Evolutionary conservation across 1,284 basidiomycete genomes (phyloP), one percentile per base, ranked within the genome.

Genomic region (Trichosporon sp.): DNA sequence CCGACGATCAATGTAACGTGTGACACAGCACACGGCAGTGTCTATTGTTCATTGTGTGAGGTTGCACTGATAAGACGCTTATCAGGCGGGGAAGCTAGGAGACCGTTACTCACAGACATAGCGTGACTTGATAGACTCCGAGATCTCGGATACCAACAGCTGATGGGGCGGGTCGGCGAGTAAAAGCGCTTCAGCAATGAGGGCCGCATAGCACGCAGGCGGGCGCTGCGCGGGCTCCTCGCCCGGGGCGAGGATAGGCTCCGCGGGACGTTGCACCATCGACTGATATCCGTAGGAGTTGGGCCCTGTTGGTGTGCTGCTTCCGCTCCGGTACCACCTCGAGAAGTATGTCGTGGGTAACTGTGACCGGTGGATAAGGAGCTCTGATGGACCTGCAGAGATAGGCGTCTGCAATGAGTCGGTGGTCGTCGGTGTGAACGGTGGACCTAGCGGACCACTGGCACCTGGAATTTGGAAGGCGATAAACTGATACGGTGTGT

Each of bases 181-280:
- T 2, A 80, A 66, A 5, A 80, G 66, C 3, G 78, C 78, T 60
- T 79, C 77, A 25, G 77, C 79, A 46, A 80, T 80, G 60, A 80
- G 69, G 1, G 77, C 77, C 6, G 78, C 77, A 58, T 79, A 80
- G 14, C 75, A 76, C 63, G 70, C 72, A 8, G 74, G 71, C 6
- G 79, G 79, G 44, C 78, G 67, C 13, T 75, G 71, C 1, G 76
- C 74, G 0, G 70, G 71, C 7, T 74, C 58, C 61, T 79, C 78
- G 13, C 76, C 77, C 5, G 74, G 76, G 23, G 66, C 70, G 29
- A 79, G 70, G 66, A 79, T 74, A 8, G 78, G 78, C 63, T 78
- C 78, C 16, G 49, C 5, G 7, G 49, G 49, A 54, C 49, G 49
- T 27, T 54, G 49, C 25, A 54, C 49, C 49, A 54, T 54, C 16